Evolutionary conservation across 2,329 filamentous ascomycete genomes (phyloP).

Genomic region (Akanthomyces dipterigenus): DNA sequence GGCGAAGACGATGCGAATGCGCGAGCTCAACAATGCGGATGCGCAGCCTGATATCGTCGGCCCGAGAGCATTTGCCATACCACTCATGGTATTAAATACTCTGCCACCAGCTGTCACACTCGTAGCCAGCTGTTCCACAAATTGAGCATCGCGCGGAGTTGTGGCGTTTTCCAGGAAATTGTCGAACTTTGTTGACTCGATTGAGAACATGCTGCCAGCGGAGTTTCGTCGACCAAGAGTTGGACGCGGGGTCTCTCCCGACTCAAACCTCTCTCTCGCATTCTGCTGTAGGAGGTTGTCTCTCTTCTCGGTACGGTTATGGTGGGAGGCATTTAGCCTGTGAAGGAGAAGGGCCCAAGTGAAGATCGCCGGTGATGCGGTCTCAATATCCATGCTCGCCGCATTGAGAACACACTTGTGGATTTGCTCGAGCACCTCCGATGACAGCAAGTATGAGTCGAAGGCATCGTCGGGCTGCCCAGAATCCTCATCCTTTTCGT

Average conservation of each 20-base stretch:
- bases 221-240: conserved; percentile 47
- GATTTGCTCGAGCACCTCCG: conserved; percentile 62
- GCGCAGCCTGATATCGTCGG: conserved; percentile 40
- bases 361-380: conserved; percentile 67
- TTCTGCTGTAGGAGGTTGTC: conserved; percentile 53
- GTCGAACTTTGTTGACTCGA: conserved; percentile 54
- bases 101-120: conserved; percentile 42
- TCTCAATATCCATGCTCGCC: conserved; percentile 47
- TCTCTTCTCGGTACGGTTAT: conserved; percentile 53
- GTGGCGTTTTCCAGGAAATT: conserved; percentile 46
- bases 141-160: conserved; percentile 44
- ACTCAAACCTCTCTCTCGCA: conserved; percentile 50
- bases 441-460: conserved; percentile 60
- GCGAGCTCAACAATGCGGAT: conserved; percentile 50
- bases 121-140: conserved; percentile 44
- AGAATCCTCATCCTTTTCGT: conserved; percentile 32
- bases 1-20: conserved; percentile 58
- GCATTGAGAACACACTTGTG: conserved; percentile 63
- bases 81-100: conserved; percentile 47
- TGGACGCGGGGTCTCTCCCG: conserved; percentile 35
- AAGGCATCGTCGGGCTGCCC: conserved; percentile 30
- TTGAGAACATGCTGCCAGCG: conserved; percentile 55
- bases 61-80: conserved; percentile 43
- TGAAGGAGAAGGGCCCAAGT: conserved; percentile 75
- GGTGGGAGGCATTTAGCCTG: conserved; percentile 58